A percentile compares a stretch with the other conserved stretches of the same genome.
Conservation (phyloP, 2,329 filamentous ascomycete species). For the Hypoxylon sp. region DNA sequence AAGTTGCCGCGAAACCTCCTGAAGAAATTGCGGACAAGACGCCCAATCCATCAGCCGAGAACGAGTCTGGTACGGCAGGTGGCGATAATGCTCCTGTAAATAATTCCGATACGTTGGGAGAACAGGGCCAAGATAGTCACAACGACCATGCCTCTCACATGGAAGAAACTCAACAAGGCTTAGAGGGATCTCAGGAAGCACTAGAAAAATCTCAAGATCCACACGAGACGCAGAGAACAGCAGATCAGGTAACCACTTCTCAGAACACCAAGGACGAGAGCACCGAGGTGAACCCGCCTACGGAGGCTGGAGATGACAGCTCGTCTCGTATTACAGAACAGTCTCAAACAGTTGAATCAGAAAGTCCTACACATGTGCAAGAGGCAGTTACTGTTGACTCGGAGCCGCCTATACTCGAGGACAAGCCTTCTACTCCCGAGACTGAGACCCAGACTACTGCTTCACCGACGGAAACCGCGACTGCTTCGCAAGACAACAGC, state of each 20-base stretch:
- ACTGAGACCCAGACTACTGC: not conserved
- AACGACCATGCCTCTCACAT: not conserved
- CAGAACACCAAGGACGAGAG: not conserved
- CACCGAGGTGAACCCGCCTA: not conserved
- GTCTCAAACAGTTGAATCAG: not conserved
- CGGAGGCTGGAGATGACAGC: not conserved
- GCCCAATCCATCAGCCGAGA: not conserved
- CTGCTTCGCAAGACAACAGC: not conserved
- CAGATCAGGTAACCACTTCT: not conserved
- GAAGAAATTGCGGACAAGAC: not conserved
- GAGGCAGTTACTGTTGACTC: not conserved
- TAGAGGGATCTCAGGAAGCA: not conserved
- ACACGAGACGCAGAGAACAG: not conserved
- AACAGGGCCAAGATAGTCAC: not conserved
- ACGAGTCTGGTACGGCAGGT: not conserved
- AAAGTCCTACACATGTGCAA: not conserved
- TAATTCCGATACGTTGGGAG: not conserved
- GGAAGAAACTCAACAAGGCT: not conserved
- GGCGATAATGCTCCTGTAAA: not conserved
- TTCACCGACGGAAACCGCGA: not conserved
- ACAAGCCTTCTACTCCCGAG: not conserved
- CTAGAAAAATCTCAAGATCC: not conserved
- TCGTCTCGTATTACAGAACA: not conserved
- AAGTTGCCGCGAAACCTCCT: not conserved
- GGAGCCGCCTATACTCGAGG: not conserved